A percentile compares a stretch with the other conserved stretches of the same genome.
Conservation (phyloP, 257 asterid species). For the Schizonepeta tenuifolia region DNA sequence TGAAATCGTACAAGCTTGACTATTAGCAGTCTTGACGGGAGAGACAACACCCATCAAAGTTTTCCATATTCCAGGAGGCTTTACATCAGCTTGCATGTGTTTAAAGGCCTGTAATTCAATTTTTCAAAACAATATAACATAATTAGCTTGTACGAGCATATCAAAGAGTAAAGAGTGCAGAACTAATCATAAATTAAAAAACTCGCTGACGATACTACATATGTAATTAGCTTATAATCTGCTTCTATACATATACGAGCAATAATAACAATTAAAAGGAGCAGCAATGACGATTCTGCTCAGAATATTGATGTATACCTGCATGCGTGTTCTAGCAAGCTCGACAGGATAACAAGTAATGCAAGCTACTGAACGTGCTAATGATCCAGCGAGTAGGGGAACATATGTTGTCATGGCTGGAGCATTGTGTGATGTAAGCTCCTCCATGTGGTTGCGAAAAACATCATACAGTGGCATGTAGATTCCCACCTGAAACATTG, state of each 20-base stretch:
- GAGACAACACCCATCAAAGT: conserved; percentile 67
- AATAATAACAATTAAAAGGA: not conserved
- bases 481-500: conserved; percentile 69
- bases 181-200: not conserved
- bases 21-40: conserved; percentile 51
- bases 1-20: conserved; percentile 55
- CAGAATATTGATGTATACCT: conserved; percentile 49
- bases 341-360: conserved; percentile 87
- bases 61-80: conserved; percentile 81
- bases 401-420: conserved; percentile 65
- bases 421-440: conserved; percentile 47
- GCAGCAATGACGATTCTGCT: not conserved
- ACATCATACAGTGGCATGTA: conserved; percentile 92
- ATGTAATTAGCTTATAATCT: not conserved
- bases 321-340: conserved; percentile 96
- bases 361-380: conserved; percentile 90
- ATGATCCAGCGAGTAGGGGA: conserved; percentile 84
- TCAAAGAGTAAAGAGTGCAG: not conserved
- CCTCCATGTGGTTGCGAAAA: conserved; percentile 74
- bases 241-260: not conserved
- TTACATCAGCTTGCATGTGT: conserved; percentile 56
- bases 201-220: not conserved
- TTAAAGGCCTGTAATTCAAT: conserved; percentile 61
- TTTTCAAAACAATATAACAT: not conserved
- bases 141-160: not conserved